Evolutionary conservation across 371 early-diverging fungal genomes (phyloP), one percentile per base, ranked within the genome.

Genomic region (Mucor saturninus): DNA sequence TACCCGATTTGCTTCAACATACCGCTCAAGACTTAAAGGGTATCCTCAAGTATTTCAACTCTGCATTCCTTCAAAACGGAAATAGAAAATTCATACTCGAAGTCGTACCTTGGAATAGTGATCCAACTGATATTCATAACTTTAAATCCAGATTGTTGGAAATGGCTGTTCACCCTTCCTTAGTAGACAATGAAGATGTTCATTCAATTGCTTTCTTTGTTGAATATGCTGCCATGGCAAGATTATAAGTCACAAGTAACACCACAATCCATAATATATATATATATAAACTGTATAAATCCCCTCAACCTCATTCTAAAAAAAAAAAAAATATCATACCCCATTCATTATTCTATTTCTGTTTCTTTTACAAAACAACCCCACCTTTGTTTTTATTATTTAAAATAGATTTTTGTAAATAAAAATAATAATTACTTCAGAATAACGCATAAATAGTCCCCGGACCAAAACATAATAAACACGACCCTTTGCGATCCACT

Each of bases 11-110:
- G 15, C 55, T 79, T 2, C 59, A 69, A 35, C 74, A 73, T 28
- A 79, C 76, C 3, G 64, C 69, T 21, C 46, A 64, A 42, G 74
- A 79, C 52, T 54, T 79, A 15, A 64, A 65, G 28, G 72, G 68
- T 7, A 74, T 79, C 8, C 53, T 79, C 28, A 63, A 63, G 5
- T 79, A 79, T 48, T 79, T 79, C 29, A 79, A 79, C 42, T 52
- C 65, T 15, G 76, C 52, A 4, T 75, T 75, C 54, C 59, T 76
- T 29, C 61, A 65, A 28, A 43, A 54, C 31, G 71, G 70, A 11
- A 62, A 65, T 11, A 56, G 64, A 21, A 67, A 66, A 26, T 67
- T 79, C 10, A 60, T 65, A 3, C 58, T 79, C 4, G 51, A 69
- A 11, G 73, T 79, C 5, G 37, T 70, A 2, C 74, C 79, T 10